Evolutionary conservation across 176 grass and related monocot species (phyloP).

Genomic region (Poa annua): DNA sequence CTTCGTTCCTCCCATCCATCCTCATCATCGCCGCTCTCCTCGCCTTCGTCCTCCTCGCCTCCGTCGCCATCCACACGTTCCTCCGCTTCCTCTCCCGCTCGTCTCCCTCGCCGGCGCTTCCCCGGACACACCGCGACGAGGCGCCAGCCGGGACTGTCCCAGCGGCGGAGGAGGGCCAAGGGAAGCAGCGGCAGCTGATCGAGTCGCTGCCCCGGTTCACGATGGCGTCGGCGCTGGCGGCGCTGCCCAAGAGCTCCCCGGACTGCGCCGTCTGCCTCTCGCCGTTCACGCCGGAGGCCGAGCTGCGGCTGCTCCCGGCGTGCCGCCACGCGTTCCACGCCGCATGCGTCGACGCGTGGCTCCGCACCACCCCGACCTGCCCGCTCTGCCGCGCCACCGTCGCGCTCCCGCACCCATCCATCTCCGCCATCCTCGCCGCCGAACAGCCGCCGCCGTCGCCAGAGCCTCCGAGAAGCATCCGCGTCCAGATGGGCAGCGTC

Average conservation of each 20-base stretch:
- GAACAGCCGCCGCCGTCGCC: neutral
- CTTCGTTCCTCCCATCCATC: conserved; percentile 54
- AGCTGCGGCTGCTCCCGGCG: conserved; percentile 84
- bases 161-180: conserved; percentile 7
- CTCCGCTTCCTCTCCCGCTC: conserved; percentile 62
- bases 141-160: neutral
- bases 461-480: conserved; percentile 33
- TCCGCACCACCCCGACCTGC: conserved; percentile 78
- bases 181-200: conserved; percentile 59
- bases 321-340: conserved; percentile 96
- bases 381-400: conserved; percentile 89
- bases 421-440: conserved; percentile 52
- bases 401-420: conserved; percentile 50
- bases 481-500: conserved; percentile 84
- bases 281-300: conserved; percentile 69
- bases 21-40: conserved; percentile 76
- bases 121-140: neutral
- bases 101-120: neutral
- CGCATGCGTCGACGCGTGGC: conserved; percentile 85
- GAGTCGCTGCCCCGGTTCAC: conserved; percentile 87
- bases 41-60: conserved; percentile 65
- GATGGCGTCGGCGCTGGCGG: conserved; percentile 66
- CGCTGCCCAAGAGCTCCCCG: conserved; percentile 70
- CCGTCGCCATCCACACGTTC: conserved; percentile 69
- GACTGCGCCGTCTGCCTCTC: conserved; percentile 95